phyloP scores from a whole-genome alignment of 2,329 filamentous ascomycete species.

The Ophiostoma piceae region DNA sequence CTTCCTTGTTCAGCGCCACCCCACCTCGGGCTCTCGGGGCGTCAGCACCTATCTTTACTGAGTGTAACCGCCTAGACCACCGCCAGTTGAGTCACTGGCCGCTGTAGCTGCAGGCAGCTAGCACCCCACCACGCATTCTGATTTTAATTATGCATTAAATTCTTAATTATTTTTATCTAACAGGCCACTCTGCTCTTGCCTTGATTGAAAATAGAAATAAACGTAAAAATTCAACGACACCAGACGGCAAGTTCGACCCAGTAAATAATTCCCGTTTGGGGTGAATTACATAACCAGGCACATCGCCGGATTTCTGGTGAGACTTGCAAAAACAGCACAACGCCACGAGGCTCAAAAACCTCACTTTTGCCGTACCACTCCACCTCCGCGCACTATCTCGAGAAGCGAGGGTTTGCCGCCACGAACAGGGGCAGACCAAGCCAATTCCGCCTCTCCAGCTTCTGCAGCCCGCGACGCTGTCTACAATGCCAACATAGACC shows the following conservation, averaged over 20 bases:
- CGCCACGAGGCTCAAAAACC: constrained; percentile 17
- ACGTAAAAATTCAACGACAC: constrained; percentile 14
- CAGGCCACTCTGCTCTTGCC: not conserved
- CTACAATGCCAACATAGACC: constrained; percentile 25
- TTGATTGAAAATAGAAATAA: constrained; percentile 10
- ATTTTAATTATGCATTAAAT: not conserved
- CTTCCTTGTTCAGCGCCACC: constrained; percentile 26
- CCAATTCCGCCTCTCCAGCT: constrained; percentile 21
- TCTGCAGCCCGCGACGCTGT: constrained; percentile 14
- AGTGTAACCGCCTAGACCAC: not conserved
- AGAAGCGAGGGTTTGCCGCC: constrained; percentile 23
- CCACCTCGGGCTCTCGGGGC: constrained; percentile 24
- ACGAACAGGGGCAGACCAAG: constrained; percentile 22
- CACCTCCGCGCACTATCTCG: constrained; percentile 16
- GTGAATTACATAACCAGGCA: constrained; percentile 12
- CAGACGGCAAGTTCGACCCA: constrained; percentile 5
- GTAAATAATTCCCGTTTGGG: not conserved
- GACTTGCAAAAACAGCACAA: constrained; percentile 16
- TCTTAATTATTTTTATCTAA: not conserved
- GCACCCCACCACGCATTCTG: not conserved
- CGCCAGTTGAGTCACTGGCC: constrained; percentile 11
- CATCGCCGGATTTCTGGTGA: constrained; percentile 15
- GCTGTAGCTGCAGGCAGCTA: not conserved
- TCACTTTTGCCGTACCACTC: not conserved
- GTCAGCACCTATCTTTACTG: not conserved